Evolutionary conservation across 2,329 filamentous ascomycete species (phyloP).

Genomic region (Dactylonectria estremocensis): DNA sequence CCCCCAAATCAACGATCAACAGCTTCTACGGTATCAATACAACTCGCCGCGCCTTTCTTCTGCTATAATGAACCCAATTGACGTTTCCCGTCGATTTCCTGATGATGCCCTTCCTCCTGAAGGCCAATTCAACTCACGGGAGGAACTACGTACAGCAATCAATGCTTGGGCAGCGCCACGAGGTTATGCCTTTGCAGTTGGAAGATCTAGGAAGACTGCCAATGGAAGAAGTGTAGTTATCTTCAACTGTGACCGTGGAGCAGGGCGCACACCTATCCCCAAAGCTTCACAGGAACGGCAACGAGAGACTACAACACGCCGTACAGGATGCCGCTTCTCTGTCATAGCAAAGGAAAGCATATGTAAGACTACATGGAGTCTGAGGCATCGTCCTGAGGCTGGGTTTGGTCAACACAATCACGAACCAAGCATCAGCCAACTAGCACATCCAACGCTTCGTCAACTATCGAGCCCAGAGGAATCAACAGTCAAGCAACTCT

Average conservation of each 20-base stretch:
- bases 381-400: too few relatives aligned
- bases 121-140: not conserved
- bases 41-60: too few relatives aligned
- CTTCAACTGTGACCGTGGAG: too few relatives aligned
- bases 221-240: slow-evolving; percentile 1
- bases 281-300: not conserved
- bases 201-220: not conserved
- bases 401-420: too few relatives aligned
- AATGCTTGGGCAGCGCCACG: not conserved
- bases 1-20: too few relatives aligned
- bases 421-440: too few relatives aligned
- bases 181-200: slow-evolving; percentile 1
- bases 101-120: slow-evolving; percentile 9
- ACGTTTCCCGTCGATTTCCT: too few relatives aligned
- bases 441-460: too few relatives aligned
- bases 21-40: too few relatives aligned
- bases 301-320: slow-evolving; percentile 2
- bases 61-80: too few relatives aligned
- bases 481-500: slow-evolving; percentile 16
- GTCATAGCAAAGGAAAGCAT: slow-evolving; percentile 11
- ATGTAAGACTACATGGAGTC: slow-evolving; percentile 2
- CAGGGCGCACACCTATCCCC: not conserved
- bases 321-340: slow-evolving; percentile 18
- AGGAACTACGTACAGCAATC: too few relatives aligned
- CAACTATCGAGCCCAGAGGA: slow-evolving; percentile 3